Evolutionary conservation across 106 monocot genomes (phyloP), one percentile per base, ranked within the genome.

Genomic region (Ottelia alismoides): DNA sequence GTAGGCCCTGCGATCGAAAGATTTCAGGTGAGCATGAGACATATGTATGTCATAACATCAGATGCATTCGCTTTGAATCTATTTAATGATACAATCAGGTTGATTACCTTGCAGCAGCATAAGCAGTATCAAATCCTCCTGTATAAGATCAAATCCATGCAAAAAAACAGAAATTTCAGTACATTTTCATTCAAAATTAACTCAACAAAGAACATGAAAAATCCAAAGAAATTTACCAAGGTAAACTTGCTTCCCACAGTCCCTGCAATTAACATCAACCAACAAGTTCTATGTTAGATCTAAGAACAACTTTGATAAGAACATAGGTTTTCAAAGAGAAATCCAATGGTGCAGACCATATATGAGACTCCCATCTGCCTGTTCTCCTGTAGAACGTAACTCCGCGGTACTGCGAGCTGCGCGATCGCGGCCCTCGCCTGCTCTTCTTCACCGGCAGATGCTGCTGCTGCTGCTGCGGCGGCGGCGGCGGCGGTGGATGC

Each of bases 281-380:
- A 43, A 16, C 40, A 5, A 43, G 40, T 43, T 7, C 16, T 43
- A 7, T 7, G 40, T 43, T 7, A 43, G 40, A 7, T 16, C 40
- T 7, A 43, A 43, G 40, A 7, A 43, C 40, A 16, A 43, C 40
- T 7, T 43, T 43, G 16, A 16, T 7, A 43, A 16, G 16, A 16
- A 43, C 40, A 16, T 7, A 7, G 10, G 40, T 6, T 6, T 7
- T 7, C 6, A 16, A 43, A 43, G 40, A 16, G 16, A 43, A 7
- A 6, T 7, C 16, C 10, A 6, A 7, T 16, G 10, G 17, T n/a
- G n/a, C n/a, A n/a, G 21, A 96, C 96, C 96, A 96, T 51, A 96
- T 96, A 58, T 96, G 96, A 30, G 96, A 96, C 69, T 96, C 96
- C 96, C 96, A 96, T 32, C 96, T 75, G 44, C 96, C 89, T 20